Evolutionary conservation across 2,329 filamentous ascomycete species (phyloP).

Genomic region (Claviceps sp.): DNA sequence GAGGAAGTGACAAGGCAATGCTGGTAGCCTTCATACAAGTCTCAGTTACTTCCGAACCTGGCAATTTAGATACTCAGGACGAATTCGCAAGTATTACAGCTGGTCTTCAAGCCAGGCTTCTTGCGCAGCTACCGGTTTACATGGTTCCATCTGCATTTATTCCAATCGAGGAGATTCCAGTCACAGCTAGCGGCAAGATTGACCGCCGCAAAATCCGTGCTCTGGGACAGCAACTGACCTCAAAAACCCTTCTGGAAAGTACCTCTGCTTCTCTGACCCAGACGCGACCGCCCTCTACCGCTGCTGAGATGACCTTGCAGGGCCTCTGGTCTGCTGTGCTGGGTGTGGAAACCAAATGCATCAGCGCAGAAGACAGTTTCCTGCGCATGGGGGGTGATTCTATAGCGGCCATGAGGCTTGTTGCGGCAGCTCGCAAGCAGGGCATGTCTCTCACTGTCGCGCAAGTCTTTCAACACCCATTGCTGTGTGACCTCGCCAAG

Average conservation of each 20-base stretch:
- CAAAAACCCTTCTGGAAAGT: not conserved
- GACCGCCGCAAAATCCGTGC: constrained; percentile 3
- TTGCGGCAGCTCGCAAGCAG: constrained; percentile 18
- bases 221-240: not conserved
- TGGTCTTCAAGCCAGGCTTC: not conserved
- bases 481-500: constrained; percentile 2
- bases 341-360: constrained; percentile 6
- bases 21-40: constrained; percentile 4
- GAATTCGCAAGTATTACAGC: not conserved
- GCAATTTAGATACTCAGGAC: not conserved
- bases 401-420: constrained; percentile 30
- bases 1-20: not conserved
- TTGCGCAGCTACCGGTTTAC: constrained; percentile 1
- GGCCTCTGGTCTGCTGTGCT: constrained; percentile 6
- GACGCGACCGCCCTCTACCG: not conserved
- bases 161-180: not conserved
- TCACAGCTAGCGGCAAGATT: constrained; percentile 3
- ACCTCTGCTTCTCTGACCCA: not conserved
- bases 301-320: not conserved
- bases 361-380: constrained; percentile 29
- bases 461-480: constrained; percentile 22
- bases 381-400: constrained; percentile 34
- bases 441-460: constrained; percentile 26
- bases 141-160: constrained; percentile 4
- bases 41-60: not conserved